Conservation (phyloP, 2,329 filamentous ascomycete genomes). For the Exutisphaerella laricina region DNA sequence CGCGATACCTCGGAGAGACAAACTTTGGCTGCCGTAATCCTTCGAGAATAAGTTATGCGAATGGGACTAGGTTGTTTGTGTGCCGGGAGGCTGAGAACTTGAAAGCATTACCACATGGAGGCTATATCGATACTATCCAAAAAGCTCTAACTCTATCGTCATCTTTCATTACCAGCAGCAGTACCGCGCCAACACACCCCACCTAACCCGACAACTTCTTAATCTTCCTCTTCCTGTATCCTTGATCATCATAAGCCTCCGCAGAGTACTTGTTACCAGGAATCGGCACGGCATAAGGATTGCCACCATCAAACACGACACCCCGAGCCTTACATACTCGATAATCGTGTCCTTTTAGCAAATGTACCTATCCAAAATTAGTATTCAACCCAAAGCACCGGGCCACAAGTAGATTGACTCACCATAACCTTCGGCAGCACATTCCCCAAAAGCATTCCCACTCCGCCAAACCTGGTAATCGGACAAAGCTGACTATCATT, state of each 20-base stretch:
- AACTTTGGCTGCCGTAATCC: no score
- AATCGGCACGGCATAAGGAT: constrained; percentile 8
- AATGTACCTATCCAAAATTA: no score
- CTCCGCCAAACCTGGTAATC: constrained; percentile 30
- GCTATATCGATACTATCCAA: no score
- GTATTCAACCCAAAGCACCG: no score
- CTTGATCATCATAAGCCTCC: neutral
- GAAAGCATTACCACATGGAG: no score
- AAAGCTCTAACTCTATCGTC: no score
- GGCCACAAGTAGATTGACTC: no score
- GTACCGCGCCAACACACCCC: neutral
- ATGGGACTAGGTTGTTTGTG: no score
- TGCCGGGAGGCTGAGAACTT: no score
- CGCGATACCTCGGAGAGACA: no score
- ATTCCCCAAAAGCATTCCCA: constrained; percentile 27
- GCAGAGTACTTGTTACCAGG: constrained; percentile 1
- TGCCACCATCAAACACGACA: constrained; percentile 5
- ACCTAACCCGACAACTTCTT: neutral
- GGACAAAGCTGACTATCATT: constrained; percentile 27
- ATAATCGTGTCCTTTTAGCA: constrained; percentile 31
- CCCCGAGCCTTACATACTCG: constrained; percentile 6
- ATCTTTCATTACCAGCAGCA: no score
- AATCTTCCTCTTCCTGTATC: neutral
- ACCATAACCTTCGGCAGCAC: constrained; percentile 27
- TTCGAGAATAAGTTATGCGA: no score